phyloP scores from a whole-genome alignment of 371 early-diverging fungal genomes.

The Rhizomucor pusillus region DNA sequence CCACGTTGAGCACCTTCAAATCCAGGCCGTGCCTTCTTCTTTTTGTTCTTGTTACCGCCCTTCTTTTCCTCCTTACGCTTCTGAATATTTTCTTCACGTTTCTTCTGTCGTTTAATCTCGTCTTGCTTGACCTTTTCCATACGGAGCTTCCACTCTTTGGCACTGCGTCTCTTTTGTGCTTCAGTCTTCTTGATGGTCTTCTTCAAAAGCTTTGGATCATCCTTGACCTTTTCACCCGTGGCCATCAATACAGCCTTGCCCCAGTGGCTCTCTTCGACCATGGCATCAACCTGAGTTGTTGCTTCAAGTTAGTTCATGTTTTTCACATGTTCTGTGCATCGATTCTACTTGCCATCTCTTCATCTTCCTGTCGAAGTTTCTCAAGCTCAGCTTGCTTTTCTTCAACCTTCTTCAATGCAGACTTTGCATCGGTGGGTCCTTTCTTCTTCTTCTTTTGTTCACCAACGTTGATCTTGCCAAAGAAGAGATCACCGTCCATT shows the following conservation, averaged over 20 bases:
- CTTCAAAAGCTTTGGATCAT: constrained; percentile 85
- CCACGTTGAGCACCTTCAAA: constrained; percentile 10
- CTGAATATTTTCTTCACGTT: constrained; percentile 78
- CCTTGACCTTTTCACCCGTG: constrained; percentile 87
- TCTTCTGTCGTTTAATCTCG: constrained; percentile 64
- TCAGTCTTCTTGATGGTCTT: constrained; percentile 88
- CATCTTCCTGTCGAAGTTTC: constrained; percentile 64
- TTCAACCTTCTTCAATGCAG: constrained; percentile 75
- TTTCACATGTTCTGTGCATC: constrained; percentile 1
- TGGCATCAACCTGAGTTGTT: constrained; percentile 50
- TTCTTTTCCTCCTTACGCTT: constrained; percentile 51
- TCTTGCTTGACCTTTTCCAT: constrained; percentile 61
- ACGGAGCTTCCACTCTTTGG: constrained; percentile 82
- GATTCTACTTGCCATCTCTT: constrained; percentile 46
- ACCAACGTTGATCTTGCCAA: constrained; percentile 74
- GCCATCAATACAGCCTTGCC: constrained; percentile 76
- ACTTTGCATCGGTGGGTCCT: constrained; percentile 70
- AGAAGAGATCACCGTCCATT: constrained; percentile 61
- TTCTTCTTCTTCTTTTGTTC: constrained; percentile 64
- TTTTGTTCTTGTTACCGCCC: constrained; percentile 56
- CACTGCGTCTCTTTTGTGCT: constrained; percentile 79
- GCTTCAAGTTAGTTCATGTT: too few relatives aligned
- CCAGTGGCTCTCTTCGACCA: constrained; percentile 83
- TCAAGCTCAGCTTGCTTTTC: constrained; percentile 76
- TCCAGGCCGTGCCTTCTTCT: constrained; percentile 48